Evolutionary conservation across 2,329 filamentous ascomycete species (phyloP).

Genomic region (Chaetothyriales sp.): DNA sequence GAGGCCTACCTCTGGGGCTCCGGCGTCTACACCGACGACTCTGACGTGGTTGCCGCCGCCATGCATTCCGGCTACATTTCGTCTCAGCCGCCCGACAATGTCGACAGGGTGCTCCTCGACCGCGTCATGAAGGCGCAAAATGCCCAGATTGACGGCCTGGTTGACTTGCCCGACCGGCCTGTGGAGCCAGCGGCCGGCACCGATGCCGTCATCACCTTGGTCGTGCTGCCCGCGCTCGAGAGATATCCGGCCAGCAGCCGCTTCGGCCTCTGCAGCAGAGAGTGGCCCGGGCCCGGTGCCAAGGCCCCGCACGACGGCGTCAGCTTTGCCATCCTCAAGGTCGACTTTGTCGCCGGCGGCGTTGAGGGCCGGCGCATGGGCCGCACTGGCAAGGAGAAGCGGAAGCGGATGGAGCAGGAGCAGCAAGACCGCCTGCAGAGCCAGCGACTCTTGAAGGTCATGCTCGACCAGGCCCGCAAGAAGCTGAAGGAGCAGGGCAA

Average conservation of each 20-base stretch:
- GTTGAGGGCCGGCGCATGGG: conserved; percentile 31
- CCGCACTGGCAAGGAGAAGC: conserved; percentile 33
- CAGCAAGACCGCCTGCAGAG: conserved; percentile 17
- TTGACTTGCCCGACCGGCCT: conserved; percentile 27
- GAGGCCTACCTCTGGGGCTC: conserved; percentile 81
- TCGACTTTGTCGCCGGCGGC: conserved; percentile 75
- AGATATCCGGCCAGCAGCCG: conserved; percentile 62
- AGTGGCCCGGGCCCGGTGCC: conserved; percentile 38
- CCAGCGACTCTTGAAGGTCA: conserved; percentile 12
- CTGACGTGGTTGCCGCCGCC: conserved; percentile 79
- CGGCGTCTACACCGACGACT: conserved; percentile 91
- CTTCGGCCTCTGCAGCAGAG: conserved; percentile 68
- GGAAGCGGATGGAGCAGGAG: conserved; percentile 34
- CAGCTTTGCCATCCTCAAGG: conserved; percentile 69
- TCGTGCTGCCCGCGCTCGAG: conserved; percentile 67
- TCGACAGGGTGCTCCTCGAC: conserved; percentile 55
- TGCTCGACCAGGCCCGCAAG: conserved; percentile 1
- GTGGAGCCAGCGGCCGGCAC: conserved; percentile 47
- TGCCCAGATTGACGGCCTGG: conserved; percentile 33
- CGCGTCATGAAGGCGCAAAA: conserved; percentile 37
- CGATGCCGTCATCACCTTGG: conserved; percentile 74
- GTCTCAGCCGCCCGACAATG: conserved; percentile 70
- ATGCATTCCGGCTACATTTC: conserved; percentile 89
- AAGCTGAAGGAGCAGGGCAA: background rate
- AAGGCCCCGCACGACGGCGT: conserved; percentile 68